These are phyloP conservation scores for Cairneyella variabilis DNA, from an alignment of 495 filamentous ascomycete species.

Conservation along the genomic window DNA sequence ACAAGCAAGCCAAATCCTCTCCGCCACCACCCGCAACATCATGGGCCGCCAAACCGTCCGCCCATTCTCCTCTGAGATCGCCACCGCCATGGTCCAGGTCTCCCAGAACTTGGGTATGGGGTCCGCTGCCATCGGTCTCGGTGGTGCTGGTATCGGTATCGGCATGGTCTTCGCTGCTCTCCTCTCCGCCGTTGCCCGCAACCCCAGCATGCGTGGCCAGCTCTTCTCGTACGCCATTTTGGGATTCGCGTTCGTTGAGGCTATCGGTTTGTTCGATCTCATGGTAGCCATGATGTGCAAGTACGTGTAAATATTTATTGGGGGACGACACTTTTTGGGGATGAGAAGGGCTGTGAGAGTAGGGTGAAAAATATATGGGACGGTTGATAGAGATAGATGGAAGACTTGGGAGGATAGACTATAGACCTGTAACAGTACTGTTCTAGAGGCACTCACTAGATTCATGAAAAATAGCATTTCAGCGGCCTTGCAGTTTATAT, in stretches of 20 bases:
- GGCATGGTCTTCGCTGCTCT: slow-evolving; percentile 87
- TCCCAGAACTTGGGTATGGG: slow-evolving; percentile 87
- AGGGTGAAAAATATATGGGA: neutral
- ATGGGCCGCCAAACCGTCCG: slow-evolving; percentile 60
- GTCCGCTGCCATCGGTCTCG: slow-evolving; percentile 82
- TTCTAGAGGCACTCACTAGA: slow-evolving; percentile 18
- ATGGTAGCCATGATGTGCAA: slow-evolving; percentile 91
- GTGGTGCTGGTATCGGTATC: slow-evolving; percentile 90
- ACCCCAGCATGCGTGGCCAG: slow-evolving; percentile 84
- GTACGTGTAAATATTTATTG: slow-evolving; percentile 42
- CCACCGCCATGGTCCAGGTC: slow-evolving; percentile 79
- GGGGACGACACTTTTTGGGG: neutral
- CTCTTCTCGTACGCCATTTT: slow-evolving; percentile 93
- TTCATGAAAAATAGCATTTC: slow-evolving; percentile 8
- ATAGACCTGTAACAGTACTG: slow-evolving; percentile 19
- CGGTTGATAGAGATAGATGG: neutral
- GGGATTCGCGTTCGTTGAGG: slow-evolving; percentile 90
- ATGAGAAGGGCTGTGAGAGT: neutral
- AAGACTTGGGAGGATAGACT: slow-evolving; percentile 8
- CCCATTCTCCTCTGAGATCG: slow-evolving; percentile 77
- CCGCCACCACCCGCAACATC: slow-evolving; percentile 59
- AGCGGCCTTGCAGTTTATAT: slow-evolving; percentile 8
- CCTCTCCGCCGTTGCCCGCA: slow-evolving; percentile 79
- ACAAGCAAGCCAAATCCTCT: slow-evolving; percentile 61
- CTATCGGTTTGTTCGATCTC: slow-evolving; percentile 89